phyloP scores from a whole-genome alignment of 2,329 filamentous ascomycete species.

The Aspergillus neoniger region DNA sequence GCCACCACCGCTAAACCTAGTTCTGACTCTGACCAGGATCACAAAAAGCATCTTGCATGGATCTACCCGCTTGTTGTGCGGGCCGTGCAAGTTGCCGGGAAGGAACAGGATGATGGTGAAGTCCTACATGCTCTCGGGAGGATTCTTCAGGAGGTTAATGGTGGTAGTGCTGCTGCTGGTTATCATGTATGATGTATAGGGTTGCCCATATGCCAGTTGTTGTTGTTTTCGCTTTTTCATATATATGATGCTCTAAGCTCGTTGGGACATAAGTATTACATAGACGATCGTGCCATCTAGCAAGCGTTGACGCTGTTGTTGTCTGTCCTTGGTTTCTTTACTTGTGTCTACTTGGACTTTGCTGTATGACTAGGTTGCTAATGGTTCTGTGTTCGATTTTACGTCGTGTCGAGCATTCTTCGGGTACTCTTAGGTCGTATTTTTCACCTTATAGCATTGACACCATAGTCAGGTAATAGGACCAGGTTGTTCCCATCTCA shows the following conservation, averaged over 20 bases:
- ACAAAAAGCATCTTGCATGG: slow-evolving; percentile 73
- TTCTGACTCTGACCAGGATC: slow-evolving; percentile 29
- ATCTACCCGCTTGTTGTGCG: slow-evolving; percentile 70
- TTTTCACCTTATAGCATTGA: too few relatives aligned
- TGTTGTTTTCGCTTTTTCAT: background rate
- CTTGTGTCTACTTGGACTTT: too few relatives aligned
- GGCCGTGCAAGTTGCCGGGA: slow-evolving; percentile 42
- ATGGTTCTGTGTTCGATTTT: too few relatives aligned
- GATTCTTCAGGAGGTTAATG: slow-evolving; percentile 62
- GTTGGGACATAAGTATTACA: background rate
- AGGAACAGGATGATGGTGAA: slow-evolving; percentile 40
- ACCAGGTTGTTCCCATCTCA: too few relatives aligned
- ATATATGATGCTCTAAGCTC: background rate
- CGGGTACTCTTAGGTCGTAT: too few relatives aligned
- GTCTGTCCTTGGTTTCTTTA: background rate
- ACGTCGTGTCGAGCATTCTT: too few relatives aligned
- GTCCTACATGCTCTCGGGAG: slow-evolving; percentile 55
- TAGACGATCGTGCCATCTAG: background rate
- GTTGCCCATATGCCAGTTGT: background rate
- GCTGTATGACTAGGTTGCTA: background rate
- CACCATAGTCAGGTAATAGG: too few relatives aligned
- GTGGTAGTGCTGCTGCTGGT: slow-evolving; percentile 39
- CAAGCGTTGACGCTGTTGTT: background rate
- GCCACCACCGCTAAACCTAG: slow-evolving; percentile 52
- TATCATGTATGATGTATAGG: slow-evolving; percentile 7